Evolutionary conservation across 225 moss, liverwort and hornwort species (phyloP).

Genomic region (Lunularia cruciata): DNA sequence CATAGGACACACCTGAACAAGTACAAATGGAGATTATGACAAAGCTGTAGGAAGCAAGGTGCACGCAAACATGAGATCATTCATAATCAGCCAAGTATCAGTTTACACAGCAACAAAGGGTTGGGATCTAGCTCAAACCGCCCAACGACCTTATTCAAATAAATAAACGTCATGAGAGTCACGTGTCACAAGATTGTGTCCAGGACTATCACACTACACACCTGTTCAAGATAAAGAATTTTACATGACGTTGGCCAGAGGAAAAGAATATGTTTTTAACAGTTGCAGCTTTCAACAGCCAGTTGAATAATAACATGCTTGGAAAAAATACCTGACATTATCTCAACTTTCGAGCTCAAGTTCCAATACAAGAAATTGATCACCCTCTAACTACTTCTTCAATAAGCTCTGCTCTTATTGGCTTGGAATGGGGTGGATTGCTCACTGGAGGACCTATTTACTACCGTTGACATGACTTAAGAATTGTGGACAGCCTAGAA

Average conservation of each 20-base stretch:
- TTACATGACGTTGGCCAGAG: not conserved
- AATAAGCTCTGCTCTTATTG: conserved; percentile 39
- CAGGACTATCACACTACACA: too few species aligned
- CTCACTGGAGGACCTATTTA: conserved; percentile 44
- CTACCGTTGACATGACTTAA: conserved; percentile 38
- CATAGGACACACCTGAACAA: too few species aligned
- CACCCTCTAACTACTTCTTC: conserved; percentile 41
- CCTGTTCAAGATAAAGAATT: too few species aligned
- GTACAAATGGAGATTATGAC: too few species aligned
- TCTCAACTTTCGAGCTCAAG: conserved; percentile 27
- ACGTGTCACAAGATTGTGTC: too few species aligned
- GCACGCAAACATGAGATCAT: too few species aligned
- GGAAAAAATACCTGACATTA: conserved; percentile 17
- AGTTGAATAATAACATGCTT: conserved; percentile 30
- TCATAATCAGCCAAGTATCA: too few species aligned
- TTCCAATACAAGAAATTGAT: conserved; percentile 26
- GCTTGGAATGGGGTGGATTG: conserved; percentile 47
- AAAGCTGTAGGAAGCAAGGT: too few species aligned
- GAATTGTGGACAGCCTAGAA: conserved; percentile 34
- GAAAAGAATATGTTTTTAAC: not conserved
- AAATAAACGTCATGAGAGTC: too few species aligned
- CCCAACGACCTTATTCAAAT: too few species aligned
- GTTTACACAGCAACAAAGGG: too few species aligned
- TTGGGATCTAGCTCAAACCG: too few species aligned
- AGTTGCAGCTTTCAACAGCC: conserved; percentile 30